A percentile compares a stretch with the other conserved stretches of the same genome.
Evolutionary conservation across 257 asterid species (phyloP).

Genomic region (Nicotiana benthamiana): DNA sequence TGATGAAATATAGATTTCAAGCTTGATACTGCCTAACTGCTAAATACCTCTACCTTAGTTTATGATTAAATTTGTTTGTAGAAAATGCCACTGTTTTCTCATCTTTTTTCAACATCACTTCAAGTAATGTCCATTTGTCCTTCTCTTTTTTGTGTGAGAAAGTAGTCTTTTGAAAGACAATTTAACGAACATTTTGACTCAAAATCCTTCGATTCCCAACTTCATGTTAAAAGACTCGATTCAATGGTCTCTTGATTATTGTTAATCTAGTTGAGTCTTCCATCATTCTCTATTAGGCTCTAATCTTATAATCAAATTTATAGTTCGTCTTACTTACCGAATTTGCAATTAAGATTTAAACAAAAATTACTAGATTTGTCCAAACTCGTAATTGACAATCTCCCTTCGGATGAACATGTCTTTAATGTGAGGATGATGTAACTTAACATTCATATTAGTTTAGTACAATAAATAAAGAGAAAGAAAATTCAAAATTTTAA

Average conservation of each 20-base stretch:
- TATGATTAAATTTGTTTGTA: not conserved
- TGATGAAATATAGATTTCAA: not conserved
- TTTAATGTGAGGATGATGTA: not conserved
- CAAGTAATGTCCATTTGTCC: not conserved
- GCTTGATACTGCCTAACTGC: not conserved
- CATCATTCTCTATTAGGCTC: too few relatives aligned
- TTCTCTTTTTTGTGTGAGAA: not conserved
- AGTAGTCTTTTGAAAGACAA: not conserved
- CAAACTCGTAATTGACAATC: too few relatives aligned
- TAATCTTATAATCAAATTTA: too few relatives aligned
- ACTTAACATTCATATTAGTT: not conserved
- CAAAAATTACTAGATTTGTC: too few relatives aligned
- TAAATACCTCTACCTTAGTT: not conserved
- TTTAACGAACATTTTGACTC: not conserved
- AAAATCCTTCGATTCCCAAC: not conserved
- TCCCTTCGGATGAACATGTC: not conserved
- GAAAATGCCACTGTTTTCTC: not conserved
- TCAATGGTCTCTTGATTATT: too few relatives aligned
- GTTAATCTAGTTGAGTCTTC: too few relatives aligned
- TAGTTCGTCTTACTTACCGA: too few relatives aligned
- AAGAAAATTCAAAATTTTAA: not conserved
- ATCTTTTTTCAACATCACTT: not conserved
- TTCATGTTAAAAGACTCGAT: too few relatives aligned
- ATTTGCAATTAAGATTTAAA: too few relatives aligned
- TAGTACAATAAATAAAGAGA: not conserved